Conservation (phyloP, 495 filamentous ascomycete species). For the Mytilinidion resinicola region DNA sequence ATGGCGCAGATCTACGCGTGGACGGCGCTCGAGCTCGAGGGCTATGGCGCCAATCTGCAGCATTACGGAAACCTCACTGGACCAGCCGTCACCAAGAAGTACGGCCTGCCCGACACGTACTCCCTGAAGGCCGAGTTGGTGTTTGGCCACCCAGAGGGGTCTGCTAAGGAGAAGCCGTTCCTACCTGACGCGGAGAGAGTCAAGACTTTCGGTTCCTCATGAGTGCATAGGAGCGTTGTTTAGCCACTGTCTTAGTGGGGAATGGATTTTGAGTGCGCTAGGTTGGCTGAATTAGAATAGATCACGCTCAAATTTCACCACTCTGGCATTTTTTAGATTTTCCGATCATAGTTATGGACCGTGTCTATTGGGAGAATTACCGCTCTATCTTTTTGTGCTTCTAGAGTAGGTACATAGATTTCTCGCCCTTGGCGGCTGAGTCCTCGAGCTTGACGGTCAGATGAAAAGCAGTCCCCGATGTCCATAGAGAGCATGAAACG, state of each 20-base stretch:
- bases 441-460: too few relatives aligned
- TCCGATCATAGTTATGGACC: too few relatives aligned
- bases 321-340: too few relatives aligned
- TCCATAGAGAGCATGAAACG: background rate
- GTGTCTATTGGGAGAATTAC: too few relatives aligned
- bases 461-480: conserved; percentile 6
- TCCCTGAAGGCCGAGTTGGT: conserved; percentile 16
- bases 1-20: conserved; percentile 22
- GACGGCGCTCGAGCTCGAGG: conserved; percentile 20
- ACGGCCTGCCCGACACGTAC: conserved; percentile 12
- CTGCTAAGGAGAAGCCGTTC: conserved; percentile 10
- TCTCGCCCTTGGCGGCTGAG: too few relatives aligned
- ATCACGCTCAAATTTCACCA: too few relatives aligned
- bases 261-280: too few relatives aligned
- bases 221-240: too few relatives aligned
- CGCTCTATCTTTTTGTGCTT: too few relatives aligned
- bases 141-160: conserved; percentile 13
- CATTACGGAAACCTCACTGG: conserved; percentile 17
- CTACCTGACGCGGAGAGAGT: conserved; percentile 11
- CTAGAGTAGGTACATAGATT: too few relatives aligned
- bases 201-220: conserved; percentile 9
- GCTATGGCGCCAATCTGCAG: conserved; percentile 16
- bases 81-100: conserved; percentile 14
- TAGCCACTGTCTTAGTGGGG: too few relatives aligned
- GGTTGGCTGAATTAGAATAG: too few relatives aligned